Base-by-base conservation (phyloP, 2,329 filamentous ascomycete species). In the Beauveria sp. region DNA sequence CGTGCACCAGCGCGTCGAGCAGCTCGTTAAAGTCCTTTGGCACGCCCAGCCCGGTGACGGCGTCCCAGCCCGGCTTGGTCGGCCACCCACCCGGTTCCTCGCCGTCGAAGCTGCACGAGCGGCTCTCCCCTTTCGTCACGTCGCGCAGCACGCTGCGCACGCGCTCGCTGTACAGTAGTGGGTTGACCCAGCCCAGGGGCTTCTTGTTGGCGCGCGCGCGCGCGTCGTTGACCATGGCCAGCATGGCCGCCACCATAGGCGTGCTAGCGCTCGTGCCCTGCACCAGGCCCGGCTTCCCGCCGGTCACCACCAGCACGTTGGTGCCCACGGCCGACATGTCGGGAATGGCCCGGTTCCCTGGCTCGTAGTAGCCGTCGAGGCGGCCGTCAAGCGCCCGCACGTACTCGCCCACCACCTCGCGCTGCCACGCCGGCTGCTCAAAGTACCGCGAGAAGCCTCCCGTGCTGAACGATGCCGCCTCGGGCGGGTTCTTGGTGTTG, bases 261-360 rank as follows among this genome's bases (percentile, higher is more conserved):
- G 83, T 77, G 43, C 80, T 80, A 1, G 82, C 82, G 60, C 79
- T 81, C 14, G 80, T 82, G 12, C 80, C 80, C 52, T 72, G 66
- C 2, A 79, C 69, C 2, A 64, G 63, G 0, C 58, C 45, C 5
- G 68, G 62, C 16, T 60, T 55, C 8, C 74, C 75, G 6, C 68
- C 68, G 18, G 72, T 65, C 3, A 74, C 62, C 42, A 76, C 74
- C 7, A 71, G 64, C 61, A 87, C 88, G 64, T 84, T 82, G 8
- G 82, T 82, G 1, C 86, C 80, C 24, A 90, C 77, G 3, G 77
- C 80, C 4, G 79, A 75, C 26, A 84, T 73, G 65, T 84, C 82
- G 0, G 82, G 82, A 22, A 78, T 75, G 1, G 75, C 81, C 5
- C 82, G 75, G 43, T 79, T 81, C 3, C 67, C 71, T 0, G 68